phyloP scores from a whole-genome alignment of 257 asterid genomes.

The Nicotiana otophora region DNA sequence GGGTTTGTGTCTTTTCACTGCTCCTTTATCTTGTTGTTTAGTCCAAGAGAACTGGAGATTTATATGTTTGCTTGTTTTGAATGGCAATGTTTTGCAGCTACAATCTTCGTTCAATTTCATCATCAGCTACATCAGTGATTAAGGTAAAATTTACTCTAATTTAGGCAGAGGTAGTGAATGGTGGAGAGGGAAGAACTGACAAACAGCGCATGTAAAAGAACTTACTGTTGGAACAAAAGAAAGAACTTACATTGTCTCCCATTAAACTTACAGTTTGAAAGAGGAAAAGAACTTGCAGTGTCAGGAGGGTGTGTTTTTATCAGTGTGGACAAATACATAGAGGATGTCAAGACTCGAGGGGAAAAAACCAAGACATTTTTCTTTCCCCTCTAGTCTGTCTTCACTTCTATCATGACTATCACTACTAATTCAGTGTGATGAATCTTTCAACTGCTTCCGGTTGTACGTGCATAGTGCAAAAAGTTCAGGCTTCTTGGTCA shows the following conservation, averaged over 20 bases:
- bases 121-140: conserved; percentile 86
- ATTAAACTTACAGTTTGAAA: not conserved
- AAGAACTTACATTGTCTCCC: not conserved
- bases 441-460: not conserved
- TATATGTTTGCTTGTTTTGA: conserved; percentile 4
- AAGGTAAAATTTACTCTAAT: conserved; percentile 46
- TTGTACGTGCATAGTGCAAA: not conserved
- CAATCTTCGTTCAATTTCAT: conserved; percentile 92
- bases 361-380: not conserved
- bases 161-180: not conserved
- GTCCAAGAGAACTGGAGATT: not conserved
- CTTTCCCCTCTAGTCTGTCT: not conserved
- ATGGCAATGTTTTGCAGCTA: conserved; percentile 48
- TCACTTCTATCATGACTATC: conserved; percentile 8
- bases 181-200: not conserved
- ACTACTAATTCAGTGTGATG: not conserved
- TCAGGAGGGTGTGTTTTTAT: not conserved
- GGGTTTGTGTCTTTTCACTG: conserved; percentile 53
- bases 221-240: not conserved
- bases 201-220: not conserved
- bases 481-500: not conserved
- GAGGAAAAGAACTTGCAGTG: not conserved
- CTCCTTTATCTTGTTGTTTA: conserved; percentile 7
- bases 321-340: not conserved
- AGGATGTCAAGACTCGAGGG: not conserved